Conservation (phyloP, 139 green algal genomes). For the Choricystis sp. region DNA sequence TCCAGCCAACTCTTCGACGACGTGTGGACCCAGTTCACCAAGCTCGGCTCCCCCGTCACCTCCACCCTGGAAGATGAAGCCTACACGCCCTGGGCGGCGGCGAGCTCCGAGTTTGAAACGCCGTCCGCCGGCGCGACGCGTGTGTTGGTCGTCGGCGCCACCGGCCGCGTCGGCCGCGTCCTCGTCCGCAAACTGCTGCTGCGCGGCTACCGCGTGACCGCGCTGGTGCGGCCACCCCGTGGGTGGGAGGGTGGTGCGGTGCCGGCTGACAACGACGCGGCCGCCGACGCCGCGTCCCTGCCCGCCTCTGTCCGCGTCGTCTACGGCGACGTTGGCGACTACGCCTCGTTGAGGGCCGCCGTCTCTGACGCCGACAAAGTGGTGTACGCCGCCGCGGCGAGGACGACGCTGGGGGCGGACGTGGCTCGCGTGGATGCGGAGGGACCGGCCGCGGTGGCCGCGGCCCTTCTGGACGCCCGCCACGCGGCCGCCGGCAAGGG, state of each 20-base stretch:
- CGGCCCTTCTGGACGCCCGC: conserved; percentile 31
- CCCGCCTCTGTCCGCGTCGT: conserved; percentile 63
- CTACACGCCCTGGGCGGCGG: conserved; percentile 15
- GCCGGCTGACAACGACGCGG: background rate
- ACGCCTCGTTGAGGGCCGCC: conserved; percentile 43
- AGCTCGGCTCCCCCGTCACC: conserved; percentile 21
- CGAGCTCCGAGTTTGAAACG: conserved; percentile 35
- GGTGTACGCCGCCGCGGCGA: conserved; percentile 49
- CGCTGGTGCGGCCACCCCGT: conserved; percentile 45
- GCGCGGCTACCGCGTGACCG: conserved; percentile 79
- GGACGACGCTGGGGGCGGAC: conserved; percentile 40
- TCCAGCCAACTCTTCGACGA: conserved; percentile 51
- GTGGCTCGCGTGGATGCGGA: conserved; percentile 49
- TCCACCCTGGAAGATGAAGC: conserved; percentile 17
- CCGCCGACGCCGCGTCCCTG: conserved; percentile 25
- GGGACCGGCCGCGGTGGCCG: conserved; percentile 41
- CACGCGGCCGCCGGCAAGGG: conserved; percentile 10
- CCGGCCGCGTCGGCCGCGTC: conserved; percentile 74
- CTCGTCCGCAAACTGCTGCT: conserved; percentile 91
- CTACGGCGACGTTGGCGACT: conserved; percentile 70
- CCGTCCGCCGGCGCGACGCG: conserved; percentile 61
- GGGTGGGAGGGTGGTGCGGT: background rate
- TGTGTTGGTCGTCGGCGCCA: conserved; percentile 88
- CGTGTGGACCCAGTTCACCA: conserved; percentile 56
- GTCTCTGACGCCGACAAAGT: conserved; percentile 83